phyloP scores from a whole-genome alignment of 805 yeast species.

The Saccharomycopsis schoenii region DNA sequence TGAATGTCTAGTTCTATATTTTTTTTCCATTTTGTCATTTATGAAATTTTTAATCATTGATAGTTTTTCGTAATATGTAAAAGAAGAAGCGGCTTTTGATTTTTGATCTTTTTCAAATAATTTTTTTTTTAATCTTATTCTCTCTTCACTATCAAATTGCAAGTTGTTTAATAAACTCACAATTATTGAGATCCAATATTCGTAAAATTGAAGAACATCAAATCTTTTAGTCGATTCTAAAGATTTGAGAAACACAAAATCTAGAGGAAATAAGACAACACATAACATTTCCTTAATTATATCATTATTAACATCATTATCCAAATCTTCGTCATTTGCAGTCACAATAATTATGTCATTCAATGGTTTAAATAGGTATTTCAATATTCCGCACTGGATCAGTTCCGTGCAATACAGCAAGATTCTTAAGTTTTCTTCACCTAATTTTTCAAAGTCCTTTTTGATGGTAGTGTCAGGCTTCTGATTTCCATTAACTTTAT shows the following conservation, averaged over 20 bases:
- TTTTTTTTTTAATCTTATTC: not conserved
- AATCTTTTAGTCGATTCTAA: not conserved
- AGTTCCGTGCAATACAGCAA: not conserved
- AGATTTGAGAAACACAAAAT: not conserved
- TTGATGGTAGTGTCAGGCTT: not conserved
- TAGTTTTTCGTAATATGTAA: not conserved
- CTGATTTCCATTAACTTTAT: not conserved
- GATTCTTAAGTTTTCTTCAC: not conserved
- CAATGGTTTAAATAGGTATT: constrained; percentile 10
- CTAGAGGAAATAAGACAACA: not conserved
- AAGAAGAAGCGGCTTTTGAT: not conserved
- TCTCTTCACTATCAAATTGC: constrained; percentile 2
- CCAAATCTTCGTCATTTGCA: not conserved
- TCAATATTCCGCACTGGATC: constrained; percentile 5
- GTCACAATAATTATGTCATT: not conserved
- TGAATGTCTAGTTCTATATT: not conserved
- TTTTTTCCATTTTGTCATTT: not conserved
- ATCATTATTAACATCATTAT: not conserved
- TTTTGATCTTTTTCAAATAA: not conserved
- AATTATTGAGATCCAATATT: not conserved
- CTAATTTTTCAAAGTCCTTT: not conserved
- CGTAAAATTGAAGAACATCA: not conserved
- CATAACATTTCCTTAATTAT: not conserved
- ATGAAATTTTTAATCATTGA: not conserved
- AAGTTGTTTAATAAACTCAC: not conserved